A percentile compares a stretch with the other conserved stretches of the same genome.
These are phyloP conservation scores for Lactuca saligna DNA, from an alignment of 129 eudicot genomes.

Conservation along the genomic window DNA sequence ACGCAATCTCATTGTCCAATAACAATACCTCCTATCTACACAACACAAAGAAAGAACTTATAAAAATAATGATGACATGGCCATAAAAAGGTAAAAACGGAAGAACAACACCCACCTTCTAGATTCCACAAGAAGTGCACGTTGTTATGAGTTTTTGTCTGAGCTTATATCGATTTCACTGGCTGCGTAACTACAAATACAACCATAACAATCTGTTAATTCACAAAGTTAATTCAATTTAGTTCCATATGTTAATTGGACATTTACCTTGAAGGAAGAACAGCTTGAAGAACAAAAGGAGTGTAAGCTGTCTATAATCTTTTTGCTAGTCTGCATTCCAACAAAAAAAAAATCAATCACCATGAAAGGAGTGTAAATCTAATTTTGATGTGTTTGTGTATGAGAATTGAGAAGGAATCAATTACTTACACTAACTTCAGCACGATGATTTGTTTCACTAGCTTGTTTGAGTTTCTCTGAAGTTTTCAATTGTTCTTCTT, in stretches of 20 bases:
- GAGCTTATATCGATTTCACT: conserved; percentile 50
- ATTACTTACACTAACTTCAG: conserved; percentile 72
- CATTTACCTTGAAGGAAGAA: conserved; percentile 71
- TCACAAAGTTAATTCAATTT: not conserved
- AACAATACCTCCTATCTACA: conserved; percentile 50
- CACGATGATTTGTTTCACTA: conserved; percentile 73
- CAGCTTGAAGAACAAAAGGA: conserved; percentile 77
- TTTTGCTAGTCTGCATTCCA: conserved; percentile 72
- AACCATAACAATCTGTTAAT: not conserved
- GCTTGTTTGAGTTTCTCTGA: conserved; percentile 95
- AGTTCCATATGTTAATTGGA: no score
- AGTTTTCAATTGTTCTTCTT: conserved; percentile 95
- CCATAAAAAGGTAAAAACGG: no score
- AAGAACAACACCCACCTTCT: conserved; percentile 44
- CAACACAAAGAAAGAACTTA: not conserved
- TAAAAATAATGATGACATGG: no score
- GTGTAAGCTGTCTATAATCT: conserved; percentile 76
- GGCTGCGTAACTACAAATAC: conserved; percentile 55
- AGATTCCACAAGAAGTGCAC: conserved; percentile 72
- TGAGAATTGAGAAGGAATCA: not conserved
- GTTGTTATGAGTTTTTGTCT: conserved; percentile 56
- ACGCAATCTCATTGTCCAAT: no score
- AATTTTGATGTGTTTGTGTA: not conserved
- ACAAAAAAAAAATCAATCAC: not conserved
- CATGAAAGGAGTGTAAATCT: not conserved